Percentiles rank a stretch among this genome's conserved stretches.
phyloP scores from a whole-genome alignment of 495 filamentous ascomycete genomes.

The Aspergillus leporis region DNA sequence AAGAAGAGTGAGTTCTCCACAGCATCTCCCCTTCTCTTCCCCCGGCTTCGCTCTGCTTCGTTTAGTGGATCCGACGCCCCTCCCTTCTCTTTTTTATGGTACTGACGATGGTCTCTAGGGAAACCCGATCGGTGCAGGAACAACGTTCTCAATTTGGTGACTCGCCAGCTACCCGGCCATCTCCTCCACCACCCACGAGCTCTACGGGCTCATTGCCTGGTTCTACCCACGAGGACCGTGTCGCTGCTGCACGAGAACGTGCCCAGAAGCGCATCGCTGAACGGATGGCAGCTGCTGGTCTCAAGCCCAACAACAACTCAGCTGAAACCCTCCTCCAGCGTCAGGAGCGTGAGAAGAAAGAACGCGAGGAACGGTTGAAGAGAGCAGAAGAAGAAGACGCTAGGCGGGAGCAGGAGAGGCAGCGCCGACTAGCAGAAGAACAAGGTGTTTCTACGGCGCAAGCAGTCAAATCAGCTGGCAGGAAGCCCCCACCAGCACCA shows the following conservation, averaged over 20 bases:
- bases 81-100: not conserved
- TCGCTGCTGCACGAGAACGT: constrained; percentile 94
- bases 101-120: constrained; percentile 14
- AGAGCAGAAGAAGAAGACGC: constrained; percentile 95
- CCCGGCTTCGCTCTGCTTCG: not conserved
- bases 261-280: constrained; percentile 98
- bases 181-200: constrained; percentile 43
- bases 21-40: too few species aligned
- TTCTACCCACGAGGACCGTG: constrained; percentile 85
- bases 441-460: constrained; percentile 62
- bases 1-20: constrained; percentile 61
- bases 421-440: constrained; percentile 83
- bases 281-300: constrained; percentile 86
- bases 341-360: constrained; percentile 82
- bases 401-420: constrained; percentile 83
- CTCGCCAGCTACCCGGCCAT: constrained; percentile 35
- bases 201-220: constrained; percentile 58
- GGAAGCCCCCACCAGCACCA: constrained; percentile 83
- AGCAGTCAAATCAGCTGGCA: constrained; percentile 54
- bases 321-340: constrained; percentile 81
- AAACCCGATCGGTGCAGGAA: constrained; percentile 28
- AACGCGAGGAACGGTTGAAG: constrained; percentile 79
- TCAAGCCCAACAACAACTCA: constrained; percentile 70
- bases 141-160: constrained; percentile 27
- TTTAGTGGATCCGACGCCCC: not conserved